phyloP scores from a whole-genome alignment of 352 stramenopile genomes.

The Phytophthora vignae region DNA sequence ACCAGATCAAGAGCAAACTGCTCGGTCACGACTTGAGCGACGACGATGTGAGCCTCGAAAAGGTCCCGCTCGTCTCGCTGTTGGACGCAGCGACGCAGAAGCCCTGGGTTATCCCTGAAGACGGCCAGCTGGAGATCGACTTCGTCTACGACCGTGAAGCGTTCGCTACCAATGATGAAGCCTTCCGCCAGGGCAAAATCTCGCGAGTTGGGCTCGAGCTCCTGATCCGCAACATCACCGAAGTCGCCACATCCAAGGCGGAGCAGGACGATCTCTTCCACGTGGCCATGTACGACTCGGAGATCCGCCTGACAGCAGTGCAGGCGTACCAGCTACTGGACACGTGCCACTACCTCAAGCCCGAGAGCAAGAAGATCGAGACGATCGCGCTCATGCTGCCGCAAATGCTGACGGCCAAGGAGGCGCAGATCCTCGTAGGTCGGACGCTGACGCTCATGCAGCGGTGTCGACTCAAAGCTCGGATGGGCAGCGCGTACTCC shows the following conservation, averaged over 20 bases:
- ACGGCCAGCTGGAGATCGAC: conserved; percentile 71
- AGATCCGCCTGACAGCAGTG: conserved; percentile 79
- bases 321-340: conserved; percentile 88
- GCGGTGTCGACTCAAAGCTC: conserved; percentile 77
- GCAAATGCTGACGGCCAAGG: conserved; percentile 87
- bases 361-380: conserved; percentile 63
- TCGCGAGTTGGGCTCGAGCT: conserved; percentile 73
- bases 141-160: conserved; percentile 85
- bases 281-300: conserved; percentile 79
- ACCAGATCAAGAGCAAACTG: conserved; percentile 66
- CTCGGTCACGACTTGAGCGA: conserved; percentile 24
- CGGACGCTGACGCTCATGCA: conserved; percentile 74
- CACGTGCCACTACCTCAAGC: conserved; percentile 70
- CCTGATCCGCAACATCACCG: conserved; percentile 76
- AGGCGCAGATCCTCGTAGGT: conserved; percentile 76
- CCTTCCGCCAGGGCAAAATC: conserved; percentile 62
- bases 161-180: conserved; percentile 65
- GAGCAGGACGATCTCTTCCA: conserved; percentile 84
- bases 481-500: conserved; percentile 87
- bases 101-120: conserved; percentile 71
- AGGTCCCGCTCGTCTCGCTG: conserved; percentile 37
- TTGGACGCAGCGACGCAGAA: conserved; percentile 65
- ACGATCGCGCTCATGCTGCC: conserved; percentile 75
- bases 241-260: conserved; percentile 55
- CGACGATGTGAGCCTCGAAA: conserved; percentile 9